Evolutionary conservation across 169 alveolate genomes (phyloP).

Genomic region (Plasmodium coatneyi): DNA sequence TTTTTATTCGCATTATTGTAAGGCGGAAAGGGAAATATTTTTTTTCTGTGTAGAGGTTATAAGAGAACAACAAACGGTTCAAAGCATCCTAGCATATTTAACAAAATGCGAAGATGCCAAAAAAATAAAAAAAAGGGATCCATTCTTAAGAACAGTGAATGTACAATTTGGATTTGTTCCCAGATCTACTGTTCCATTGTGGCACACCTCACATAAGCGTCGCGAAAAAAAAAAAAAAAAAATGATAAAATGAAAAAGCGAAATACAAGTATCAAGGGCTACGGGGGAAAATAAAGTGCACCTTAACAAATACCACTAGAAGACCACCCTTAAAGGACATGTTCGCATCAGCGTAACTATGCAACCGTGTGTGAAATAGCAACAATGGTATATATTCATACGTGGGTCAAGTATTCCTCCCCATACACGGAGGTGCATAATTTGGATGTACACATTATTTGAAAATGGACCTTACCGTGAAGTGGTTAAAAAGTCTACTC

Average conservation of each 20-base stretch:
- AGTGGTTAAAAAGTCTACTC: not conserved
- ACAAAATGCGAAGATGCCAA: not conserved
- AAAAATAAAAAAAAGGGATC: not conserved
- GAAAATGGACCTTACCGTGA: not conserved
- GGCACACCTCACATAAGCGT: not conserved
- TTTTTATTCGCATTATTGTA: not conserved
- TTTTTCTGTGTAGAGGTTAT: not conserved
- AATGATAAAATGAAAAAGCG: not conserved
- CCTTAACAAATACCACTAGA: not conserved
- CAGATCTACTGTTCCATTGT: not conserved
- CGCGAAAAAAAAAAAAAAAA: not conserved
- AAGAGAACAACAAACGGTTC: not conserved
- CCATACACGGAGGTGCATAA: not conserved
- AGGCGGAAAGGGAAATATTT: not conserved
- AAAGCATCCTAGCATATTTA: not conserved
- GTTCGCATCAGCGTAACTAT: not conserved
- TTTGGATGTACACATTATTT: not conserved
- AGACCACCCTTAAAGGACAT: not conserved
- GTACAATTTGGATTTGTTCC: not conserved
- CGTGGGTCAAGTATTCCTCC: not conserved
- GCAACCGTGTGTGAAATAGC: not conserved
- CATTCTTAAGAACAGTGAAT: not conserved
- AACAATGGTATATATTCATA: not conserved
- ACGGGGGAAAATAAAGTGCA: not conserved
- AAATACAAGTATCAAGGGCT: not conserved